Conservation (phyloP, 228 moss, liverwort and hornwort species). For the Sphagnum magellanicum region DNA sequence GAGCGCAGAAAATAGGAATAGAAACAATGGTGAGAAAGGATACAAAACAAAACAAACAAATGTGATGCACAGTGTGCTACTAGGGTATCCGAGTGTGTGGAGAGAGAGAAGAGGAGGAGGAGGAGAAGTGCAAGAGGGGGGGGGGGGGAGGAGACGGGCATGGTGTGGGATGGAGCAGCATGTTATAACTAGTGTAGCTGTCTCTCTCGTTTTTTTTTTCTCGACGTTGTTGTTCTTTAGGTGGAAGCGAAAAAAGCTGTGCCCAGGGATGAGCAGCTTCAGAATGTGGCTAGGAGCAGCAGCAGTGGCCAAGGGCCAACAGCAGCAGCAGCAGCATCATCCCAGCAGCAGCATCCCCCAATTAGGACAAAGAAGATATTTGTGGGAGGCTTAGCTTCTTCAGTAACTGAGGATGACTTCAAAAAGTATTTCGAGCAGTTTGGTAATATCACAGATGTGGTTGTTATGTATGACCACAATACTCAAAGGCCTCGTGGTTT, state of each 20-base stretch:
- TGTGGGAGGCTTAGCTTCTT: conserved; percentile 97
- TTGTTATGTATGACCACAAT: conserved; percentile 99
- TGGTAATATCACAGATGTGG: conserved; percentile 97
- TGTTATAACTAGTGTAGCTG: conserved; percentile 64
- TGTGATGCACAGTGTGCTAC: too few relatives aligned
- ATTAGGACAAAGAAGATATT: conserved; percentile 96
- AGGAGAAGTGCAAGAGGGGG: too few relatives aligned
- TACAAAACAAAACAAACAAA: too few relatives aligned
- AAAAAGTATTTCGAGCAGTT: conserved; percentile 99
- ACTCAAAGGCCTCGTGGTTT: conserved; percentile 98
- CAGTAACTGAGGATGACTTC: conserved; percentile 98
- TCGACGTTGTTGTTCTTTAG: conserved; percentile 21
- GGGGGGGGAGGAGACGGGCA: not conserved
- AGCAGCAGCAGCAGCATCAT: conserved; percentile 42
- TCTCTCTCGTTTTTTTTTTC: conserved; percentile 11
- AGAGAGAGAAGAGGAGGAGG: too few relatives aligned
- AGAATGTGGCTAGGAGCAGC: conserved; percentile 89
- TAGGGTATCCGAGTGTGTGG: too few relatives aligned
- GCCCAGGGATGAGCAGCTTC: conserved; percentile 92
- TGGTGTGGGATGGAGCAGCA: conserved; percentile 20
- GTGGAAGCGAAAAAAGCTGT: conserved; percentile 99
- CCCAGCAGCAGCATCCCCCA: too few relatives aligned
- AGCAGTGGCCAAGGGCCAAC: conserved; percentile 78
- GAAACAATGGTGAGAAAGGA: too few relatives aligned
- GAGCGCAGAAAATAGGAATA: too few relatives aligned